Evolutionary conservation across 345 rosid genomes (phyloP).

Genomic region (Iberis pinnata): DNA sequence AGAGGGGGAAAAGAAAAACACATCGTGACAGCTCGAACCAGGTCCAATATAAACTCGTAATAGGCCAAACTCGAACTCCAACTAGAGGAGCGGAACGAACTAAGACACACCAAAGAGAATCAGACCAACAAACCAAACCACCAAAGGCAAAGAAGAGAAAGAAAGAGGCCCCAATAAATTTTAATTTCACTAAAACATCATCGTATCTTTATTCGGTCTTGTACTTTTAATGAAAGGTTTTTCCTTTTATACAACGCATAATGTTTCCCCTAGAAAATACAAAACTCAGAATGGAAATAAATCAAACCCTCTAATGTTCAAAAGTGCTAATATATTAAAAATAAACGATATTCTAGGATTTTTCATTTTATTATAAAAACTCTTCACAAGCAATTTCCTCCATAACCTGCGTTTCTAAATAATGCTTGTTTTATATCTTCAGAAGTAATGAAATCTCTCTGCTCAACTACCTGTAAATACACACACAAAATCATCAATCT

Average conservation of each 20-base stretch:
- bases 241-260: constrained; percentile 25
- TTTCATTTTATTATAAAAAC: not conserved
- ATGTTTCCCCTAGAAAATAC: constrained; percentile 8
- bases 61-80: too few relatives aligned
- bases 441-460: constrained; percentile 39
- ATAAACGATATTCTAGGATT: constrained; percentile 6
- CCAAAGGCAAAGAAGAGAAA: too few relatives aligned
- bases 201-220: too few relatives aligned
- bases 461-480: constrained; percentile 40
- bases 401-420: constrained; percentile 85
- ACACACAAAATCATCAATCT: not conserved
- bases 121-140: too few relatives aligned
- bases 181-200: too few relatives aligned
- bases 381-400: constrained; percentile 66
- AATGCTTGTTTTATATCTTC: constrained; percentile 90
- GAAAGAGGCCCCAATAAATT: too few relatives aligned
- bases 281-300: constrained; percentile 12
- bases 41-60: too few relatives aligned
- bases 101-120: too few relatives aligned
- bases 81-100: too few relatives aligned
- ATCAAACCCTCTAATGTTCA: constrained; percentile 4
- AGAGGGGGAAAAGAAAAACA: too few relatives aligned
- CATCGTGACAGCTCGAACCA: too few relatives aligned
- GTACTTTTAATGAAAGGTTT: too few relatives aligned
- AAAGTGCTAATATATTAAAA: constrained; percentile 14